phyloP scores from a whole-genome alignment of 2,329 filamentous ascomycete genomes.

The Nectriaceae sp. region DNA sequence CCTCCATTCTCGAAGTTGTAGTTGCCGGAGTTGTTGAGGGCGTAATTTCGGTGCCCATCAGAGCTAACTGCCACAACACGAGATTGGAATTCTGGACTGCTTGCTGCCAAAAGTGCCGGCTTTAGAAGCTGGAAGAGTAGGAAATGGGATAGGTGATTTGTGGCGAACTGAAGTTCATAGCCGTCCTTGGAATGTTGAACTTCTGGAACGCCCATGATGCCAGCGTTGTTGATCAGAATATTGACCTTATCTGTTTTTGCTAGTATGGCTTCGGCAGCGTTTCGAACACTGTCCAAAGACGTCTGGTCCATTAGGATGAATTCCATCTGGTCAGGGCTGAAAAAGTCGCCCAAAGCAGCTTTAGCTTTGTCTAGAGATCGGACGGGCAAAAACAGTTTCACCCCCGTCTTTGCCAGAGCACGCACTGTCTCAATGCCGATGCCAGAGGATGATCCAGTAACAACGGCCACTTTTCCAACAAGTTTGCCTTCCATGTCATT shows the following conservation, averaged over 20 bases:
- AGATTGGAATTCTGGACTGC: slow-evolving; percentile 40
- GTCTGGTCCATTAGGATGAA: slow-evolving; percentile 24
- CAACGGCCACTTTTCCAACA: slow-evolving; percentile 38
- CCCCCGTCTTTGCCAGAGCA: slow-evolving; percentile 41
- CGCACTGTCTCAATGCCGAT: slow-evolving; percentile 45
- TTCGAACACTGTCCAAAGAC: slow-evolving; percentile 23
- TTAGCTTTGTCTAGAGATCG: slow-evolving; percentile 18
- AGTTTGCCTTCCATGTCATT: slow-evolving; percentile 34
- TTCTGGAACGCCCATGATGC: slow-evolving; percentile 16
- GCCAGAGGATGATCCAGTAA: slow-evolving; percentile 45
- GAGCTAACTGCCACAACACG: slow-evolving; percentile 48
- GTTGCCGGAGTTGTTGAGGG: slow-evolving; percentile 38
- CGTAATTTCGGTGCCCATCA: slow-evolving; percentile 37
- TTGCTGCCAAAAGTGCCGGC: slow-evolving; percentile 38
- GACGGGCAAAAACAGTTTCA: slow-evolving; percentile 17
- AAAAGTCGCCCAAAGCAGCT: slow-evolving; percentile 5
- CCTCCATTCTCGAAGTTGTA: slow-evolving; percentile 28
- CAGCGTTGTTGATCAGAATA: slow-evolving; percentile 23
- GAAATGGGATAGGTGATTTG: slow-evolving; percentile 57
- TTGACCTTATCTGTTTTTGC: slow-evolving; percentile 15
- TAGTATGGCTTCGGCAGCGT: slow-evolving; percentile 20
- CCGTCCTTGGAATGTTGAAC: slow-evolving; percentile 18
- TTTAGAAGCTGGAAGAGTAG: slow-evolving; percentile 52
- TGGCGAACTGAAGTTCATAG: slow-evolving; percentile 47
- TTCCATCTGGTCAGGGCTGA: slow-evolving; percentile 7